Percentiles rank a stretch among this genome's conserved stretches.
Conservation (phyloP, 495 filamentous ascomycete species). For the Penicillium crystallinum region DNA sequence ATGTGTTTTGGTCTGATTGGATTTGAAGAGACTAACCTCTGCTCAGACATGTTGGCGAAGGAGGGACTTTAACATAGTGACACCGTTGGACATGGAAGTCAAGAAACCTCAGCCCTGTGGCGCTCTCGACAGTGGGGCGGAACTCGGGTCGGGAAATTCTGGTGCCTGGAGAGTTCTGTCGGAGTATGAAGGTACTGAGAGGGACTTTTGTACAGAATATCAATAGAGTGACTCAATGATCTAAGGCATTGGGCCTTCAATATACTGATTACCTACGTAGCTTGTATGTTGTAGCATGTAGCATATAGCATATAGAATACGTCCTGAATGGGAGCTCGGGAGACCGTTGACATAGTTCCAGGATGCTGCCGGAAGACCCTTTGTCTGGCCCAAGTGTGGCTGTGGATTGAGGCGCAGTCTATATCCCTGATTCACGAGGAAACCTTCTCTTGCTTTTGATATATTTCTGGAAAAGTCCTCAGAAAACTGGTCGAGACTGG, state of each 20-base stretch:
- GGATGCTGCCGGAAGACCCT: neutral
- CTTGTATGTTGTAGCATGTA: no score
- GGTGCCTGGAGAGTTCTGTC: slow-evolving; percentile 8
- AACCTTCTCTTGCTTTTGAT: neutral
- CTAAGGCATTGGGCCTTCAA: no score
- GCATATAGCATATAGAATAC: no score
- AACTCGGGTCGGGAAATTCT: no score
- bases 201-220: no score
- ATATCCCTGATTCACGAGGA: neutral
- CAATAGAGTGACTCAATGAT: no score
- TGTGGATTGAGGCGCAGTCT: slow-evolving; percentile 11
- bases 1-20: slow-evolving; percentile 17
- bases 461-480: neutral
- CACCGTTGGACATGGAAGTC: neutral
- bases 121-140: no score
- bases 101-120: neutral
- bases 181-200: no score
- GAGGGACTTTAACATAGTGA: slow-evolving; percentile 1
- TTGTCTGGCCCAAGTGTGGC: slow-evolving; percentile 1
- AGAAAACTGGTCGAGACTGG: neutral
- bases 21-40: neutral
- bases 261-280: no score
- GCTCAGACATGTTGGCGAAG: slow-evolving; percentile 11
- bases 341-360: neutral
- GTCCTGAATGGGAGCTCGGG: no score